phyloP scores from a whole-genome alignment of 78 protist genomes.

The Goniomonas avonlea region DNA sequence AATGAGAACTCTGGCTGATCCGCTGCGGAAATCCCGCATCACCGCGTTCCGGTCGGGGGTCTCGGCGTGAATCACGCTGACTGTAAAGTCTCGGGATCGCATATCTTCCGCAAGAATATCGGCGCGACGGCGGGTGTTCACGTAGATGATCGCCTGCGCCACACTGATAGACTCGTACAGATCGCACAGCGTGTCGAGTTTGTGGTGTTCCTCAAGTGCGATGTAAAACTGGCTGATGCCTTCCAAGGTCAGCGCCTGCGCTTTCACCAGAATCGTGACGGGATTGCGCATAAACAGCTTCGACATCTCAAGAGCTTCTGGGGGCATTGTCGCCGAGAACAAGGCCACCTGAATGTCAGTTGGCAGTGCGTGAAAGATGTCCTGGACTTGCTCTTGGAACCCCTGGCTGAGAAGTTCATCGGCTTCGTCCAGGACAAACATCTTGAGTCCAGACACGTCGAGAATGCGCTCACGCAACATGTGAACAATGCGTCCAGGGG shows the following conservation, averaged over 20 bases:
- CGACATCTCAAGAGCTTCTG: constrained; percentile 15
- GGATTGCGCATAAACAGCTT: constrained; percentile 51
- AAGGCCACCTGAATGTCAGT: constrained; percentile 30
- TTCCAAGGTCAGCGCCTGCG: constrained; percentile 60
- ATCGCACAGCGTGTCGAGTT: constrained; percentile 55
- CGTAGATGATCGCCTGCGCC: constrained; percentile 75
- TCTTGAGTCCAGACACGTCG: neutral
- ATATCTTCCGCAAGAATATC: constrained; percentile 17
- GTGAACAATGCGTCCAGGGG: constrained; percentile 68
- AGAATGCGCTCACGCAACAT: constrained; percentile 13
- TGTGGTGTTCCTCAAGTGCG: constrained; percentile 40
- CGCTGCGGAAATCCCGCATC: constrained; percentile 34
- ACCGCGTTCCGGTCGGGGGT: constrained; percentile 24
- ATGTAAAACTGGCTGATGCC: constrained; percentile 75
- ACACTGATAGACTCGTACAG: constrained; percentile 61
- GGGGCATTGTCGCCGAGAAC: constrained; percentile 69
- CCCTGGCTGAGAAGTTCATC: constrained; percentile 38
- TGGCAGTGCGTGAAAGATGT: constrained; percentile 37
- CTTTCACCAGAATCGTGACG: constrained; percentile 41
- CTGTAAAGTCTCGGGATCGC: neutral
- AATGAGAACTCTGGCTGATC: constrained; percentile 50
- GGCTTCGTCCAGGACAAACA: constrained; percentile 78
- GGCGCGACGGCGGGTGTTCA: constrained; percentile 60
- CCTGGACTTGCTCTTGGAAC: constrained; percentile 41
- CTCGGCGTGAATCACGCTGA: constrained; percentile 39